phyloP scores from a whole-genome alignment of 2,329 filamentous ascomycete species.

The Didymosphaeria variabile region DNA sequence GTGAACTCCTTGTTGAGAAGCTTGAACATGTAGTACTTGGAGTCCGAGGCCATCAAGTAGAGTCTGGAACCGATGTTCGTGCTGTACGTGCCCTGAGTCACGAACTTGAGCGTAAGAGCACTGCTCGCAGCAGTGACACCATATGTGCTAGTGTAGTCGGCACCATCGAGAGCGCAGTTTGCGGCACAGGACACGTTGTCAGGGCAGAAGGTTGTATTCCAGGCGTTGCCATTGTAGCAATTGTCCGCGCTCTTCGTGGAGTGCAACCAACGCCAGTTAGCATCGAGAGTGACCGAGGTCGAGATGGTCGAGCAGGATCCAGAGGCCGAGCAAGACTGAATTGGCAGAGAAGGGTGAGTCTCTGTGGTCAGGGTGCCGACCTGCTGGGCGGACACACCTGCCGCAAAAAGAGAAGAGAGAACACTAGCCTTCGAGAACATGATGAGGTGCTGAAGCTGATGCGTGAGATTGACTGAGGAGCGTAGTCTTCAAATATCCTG shows the following conservation, averaged over 20 bases:
- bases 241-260: conserved; percentile 49
- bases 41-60: conserved; percentile 39
- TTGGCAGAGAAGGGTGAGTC: conserved; percentile 45
- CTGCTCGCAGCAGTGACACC: conserved; percentile 60
- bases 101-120: conserved; percentile 62
- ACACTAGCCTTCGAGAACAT: conserved; percentile 58
- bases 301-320: conserved; percentile 39
- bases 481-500: conserved; percentile 1
- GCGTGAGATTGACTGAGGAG: conserved; percentile 7
- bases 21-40: conserved; percentile 39
- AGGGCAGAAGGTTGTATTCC: conserved; percentile 45
- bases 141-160: conserved; percentile 42
- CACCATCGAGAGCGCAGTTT: conserved; percentile 45
- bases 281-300: conserved; percentile 46
- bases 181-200: conserved; percentile 36
- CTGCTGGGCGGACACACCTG: conserved; percentile 57
- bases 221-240: conserved; percentile 54
- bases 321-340: conserved; percentile 39
- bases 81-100: conserved; percentile 55
- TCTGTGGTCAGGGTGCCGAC: conserved; percentile 47
- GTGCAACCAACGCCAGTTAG: conserved; percentile 59
- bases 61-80: conserved; percentile 42
- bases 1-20: conserved; percentile 40
- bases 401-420: conserved; percentile 36
- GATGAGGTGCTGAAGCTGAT: conserved; percentile 11